Evolutionary conservation across 495 filamentous ascomycete species (phyloP), one percentile per base, ranked within the genome.

Genomic region (Aspergillus nidulans): DNA sequence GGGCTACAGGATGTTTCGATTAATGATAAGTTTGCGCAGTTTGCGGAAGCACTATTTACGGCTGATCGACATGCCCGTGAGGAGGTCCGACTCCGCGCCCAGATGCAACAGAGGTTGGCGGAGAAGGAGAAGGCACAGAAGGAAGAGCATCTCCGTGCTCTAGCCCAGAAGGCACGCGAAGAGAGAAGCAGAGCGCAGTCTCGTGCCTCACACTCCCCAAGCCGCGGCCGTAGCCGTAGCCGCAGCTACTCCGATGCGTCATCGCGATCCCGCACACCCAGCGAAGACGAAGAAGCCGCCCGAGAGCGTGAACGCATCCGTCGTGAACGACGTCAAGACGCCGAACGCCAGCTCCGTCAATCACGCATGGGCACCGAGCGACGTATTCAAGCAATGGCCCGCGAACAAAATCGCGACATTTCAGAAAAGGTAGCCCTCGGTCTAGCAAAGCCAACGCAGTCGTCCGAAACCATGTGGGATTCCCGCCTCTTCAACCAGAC

Each of bases 21-120:
- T 67, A 99, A 97, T 71, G 94, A 99, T 76, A 99, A 97, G 64
- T 97, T 97, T 64, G 92, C 94, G 18, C 89, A 94, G 68, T 96
- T 99, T 69, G 86, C 91, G 0, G 94, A 99, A 74, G 90, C 92
- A 1, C 74, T 99, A 23, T 91, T 92, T 65, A 94, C 91, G 52
- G 94, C 94, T 21, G 94, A 99, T 68, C 76, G 94, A 26, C 95
- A 97, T 68, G 92, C 95, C 7, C 79, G 94, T 59, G 94, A 97
- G 65, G 94, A 99, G 71, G 94, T 99, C 47, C 85, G 90, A 58
- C 89, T 95, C 67, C 83, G 94, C 51, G 87, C 90, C 8, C 77
- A 88, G 58, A 97, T 99, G 92, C 95, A 99, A 66, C 92, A 97
- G 71, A 84, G 89, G 58, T 77, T 99, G 36, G 94, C 94, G 12